Percentiles rank a stretch among this genome's conserved stretches.
Conservation (phyloP, 768 basidiomycete species). For the Suillus discolor region DNA sequence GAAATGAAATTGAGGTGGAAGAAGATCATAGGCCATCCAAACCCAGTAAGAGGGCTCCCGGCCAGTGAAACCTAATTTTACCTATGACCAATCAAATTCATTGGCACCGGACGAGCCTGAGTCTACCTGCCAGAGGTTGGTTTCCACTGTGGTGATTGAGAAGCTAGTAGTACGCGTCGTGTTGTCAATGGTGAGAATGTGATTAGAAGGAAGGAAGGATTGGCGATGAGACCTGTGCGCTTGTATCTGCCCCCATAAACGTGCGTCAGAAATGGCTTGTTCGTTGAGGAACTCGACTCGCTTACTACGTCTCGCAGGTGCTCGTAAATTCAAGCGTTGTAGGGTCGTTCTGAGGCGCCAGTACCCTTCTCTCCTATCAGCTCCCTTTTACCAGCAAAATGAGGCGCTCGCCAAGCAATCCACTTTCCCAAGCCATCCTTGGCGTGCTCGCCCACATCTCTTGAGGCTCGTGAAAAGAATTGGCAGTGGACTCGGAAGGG, state of each 20-base stretch:
- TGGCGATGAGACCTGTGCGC: conserved; percentile 35
- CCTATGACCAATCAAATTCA: too few relatives aligned
- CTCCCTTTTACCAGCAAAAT: neutral
- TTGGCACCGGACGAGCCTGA: too few relatives aligned
- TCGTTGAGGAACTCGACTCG: conserved; percentile 12
- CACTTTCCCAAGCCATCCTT: conserved; percentile 39
- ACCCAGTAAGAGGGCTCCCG: conserved; percentile 51
- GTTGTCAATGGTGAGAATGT: too few relatives aligned
- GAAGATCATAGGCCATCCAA: conserved; percentile 57
- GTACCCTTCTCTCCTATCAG: conserved; percentile 44
- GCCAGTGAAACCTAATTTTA: conserved; percentile 34
- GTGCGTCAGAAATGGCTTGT: conserved; percentile 17
- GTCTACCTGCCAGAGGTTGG: too few relatives aligned
- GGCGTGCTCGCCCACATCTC: conserved; percentile 39
- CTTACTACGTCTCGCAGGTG: conserved; percentile 61
- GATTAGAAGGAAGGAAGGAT: conserved; percentile 11
- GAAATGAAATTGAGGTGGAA: conserved; percentile 51
- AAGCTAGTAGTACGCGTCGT: too few relatives aligned
- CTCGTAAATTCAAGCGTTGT: conserved; percentile 58
- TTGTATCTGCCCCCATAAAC: conserved; percentile 38
- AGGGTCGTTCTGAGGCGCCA: conserved; percentile 55
- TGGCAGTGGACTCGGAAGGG: too few relatives aligned
- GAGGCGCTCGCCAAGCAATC: conserved; percentile 48
- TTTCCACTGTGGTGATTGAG: too few relatives aligned
- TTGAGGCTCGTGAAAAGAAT: too few relatives aligned